Evolutionary conservation across 2,329 filamentous ascomycete species (phyloP).

Genomic region (Colletotrichum sp.): DNA sequence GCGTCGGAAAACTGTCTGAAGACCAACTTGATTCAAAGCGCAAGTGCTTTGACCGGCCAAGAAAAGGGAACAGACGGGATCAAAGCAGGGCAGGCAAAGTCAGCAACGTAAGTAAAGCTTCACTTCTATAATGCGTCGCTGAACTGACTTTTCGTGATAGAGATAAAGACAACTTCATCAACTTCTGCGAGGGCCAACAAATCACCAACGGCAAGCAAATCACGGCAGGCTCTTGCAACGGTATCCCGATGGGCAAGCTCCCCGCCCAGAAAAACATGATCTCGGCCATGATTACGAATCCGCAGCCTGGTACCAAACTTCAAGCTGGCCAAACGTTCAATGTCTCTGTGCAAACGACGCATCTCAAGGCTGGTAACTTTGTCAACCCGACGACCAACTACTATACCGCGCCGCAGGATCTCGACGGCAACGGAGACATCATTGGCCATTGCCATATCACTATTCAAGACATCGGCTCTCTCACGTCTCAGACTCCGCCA

Average conservation of each 20-base stretch:
- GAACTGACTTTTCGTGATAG: not conserved
- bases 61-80: conserved; percentile 32
- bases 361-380: conserved; percentile 57
- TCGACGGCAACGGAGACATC: conserved; percentile 42
- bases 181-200: conserved; percentile 59
- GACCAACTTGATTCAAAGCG: conserved; percentile 44
- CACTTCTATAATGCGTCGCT: not conserved
- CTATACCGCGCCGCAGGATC: conserved; percentile 58
- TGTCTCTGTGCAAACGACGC: conserved; percentile 50
- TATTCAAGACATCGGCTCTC: conserved; percentile 49
- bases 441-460: conserved; percentile 57
- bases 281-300: conserved; percentile 55
- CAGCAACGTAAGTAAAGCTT: conserved; percentile 42
- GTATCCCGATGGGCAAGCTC: conserved; percentile 63
- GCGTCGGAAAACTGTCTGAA: conserved; percentile 31
- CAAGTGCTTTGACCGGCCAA: conserved; percentile 43
- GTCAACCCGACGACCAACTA: conserved; percentile 59
- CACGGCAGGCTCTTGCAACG: conserved; percentile 58
- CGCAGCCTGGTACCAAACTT: conserved; percentile 45
- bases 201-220: conserved; percentile 60
- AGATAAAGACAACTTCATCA: conserved; percentile 60
- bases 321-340: conserved; percentile 46
- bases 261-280: conserved; percentile 57
- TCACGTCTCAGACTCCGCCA: conserved; percentile 41
- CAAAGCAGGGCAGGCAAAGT: conserved; percentile 38